phyloP scores from a whole-genome alignment of 768 basidiomycete species.

The Collybiopsis confluens region DNA sequence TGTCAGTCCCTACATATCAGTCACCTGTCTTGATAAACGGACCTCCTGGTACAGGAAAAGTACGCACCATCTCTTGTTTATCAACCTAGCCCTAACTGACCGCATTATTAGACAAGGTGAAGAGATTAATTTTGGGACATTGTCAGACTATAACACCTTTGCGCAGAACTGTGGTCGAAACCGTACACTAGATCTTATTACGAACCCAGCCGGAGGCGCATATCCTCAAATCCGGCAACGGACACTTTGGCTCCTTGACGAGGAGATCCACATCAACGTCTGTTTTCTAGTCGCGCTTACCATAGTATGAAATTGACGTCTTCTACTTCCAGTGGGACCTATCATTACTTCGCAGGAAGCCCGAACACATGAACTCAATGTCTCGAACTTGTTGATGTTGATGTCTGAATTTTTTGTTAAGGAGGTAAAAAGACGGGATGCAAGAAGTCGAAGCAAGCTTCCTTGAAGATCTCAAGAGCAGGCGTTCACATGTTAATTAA shows the following conservation, averaged over 20 bases:
- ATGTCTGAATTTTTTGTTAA: no score
- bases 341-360: conserved; percentile 42
- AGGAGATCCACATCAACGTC: conserved; percentile 50
- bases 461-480: no score
- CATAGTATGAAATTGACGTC: background rate
- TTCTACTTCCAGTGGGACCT: conserved; percentile 38
- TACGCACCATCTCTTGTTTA: conserved; percentile 12
- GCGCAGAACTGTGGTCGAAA: conserved; percentile 42
- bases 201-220: conserved; percentile 41
- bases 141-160: background rate
- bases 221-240: conserved; percentile 47
- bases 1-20: conserved; percentile 36
- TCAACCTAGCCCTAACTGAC: background rate
- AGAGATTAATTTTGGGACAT: background rate
- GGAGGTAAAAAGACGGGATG: no score
- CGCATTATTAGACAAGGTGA: background rate
- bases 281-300: conserved; percentile 12
- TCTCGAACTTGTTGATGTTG: no score
- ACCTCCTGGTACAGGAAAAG: conserved; percentile 52
- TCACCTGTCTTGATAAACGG: conserved; percentile 44
- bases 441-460: no score
- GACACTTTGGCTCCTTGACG: conserved; percentile 43
- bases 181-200: conserved; percentile 46
- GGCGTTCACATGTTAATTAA: no score
- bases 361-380: conserved; percentile 38